phyloP scores from a whole-genome alignment of 805 yeast species.

The Metschnikowia vanudenii region DNA sequence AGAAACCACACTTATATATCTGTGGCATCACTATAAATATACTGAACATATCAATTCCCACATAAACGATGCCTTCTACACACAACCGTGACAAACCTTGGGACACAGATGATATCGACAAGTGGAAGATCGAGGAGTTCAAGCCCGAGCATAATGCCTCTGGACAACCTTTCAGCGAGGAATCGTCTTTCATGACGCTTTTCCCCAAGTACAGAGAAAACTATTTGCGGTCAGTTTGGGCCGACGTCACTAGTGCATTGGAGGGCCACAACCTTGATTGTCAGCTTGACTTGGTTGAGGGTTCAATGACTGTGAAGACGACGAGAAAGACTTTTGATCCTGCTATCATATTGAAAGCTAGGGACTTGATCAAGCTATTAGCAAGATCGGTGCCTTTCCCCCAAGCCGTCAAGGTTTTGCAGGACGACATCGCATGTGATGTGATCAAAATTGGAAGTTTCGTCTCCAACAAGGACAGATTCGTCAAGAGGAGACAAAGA shows the following conservation, averaged over 20 bases:
- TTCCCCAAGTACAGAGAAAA: constrained; percentile 96
- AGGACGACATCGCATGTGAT: constrained; percentile 93
- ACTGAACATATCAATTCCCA: background rate
- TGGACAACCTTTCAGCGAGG: constrained; percentile 91
- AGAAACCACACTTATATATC: too few relatives aligned
- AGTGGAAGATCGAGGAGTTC: constrained; percentile 89
- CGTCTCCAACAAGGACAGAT: constrained; percentile 88
- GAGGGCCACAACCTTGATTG: constrained; percentile 77
- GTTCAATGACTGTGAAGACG: constrained; percentile 95
- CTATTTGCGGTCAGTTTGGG: constrained; percentile 87
- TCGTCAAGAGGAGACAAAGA: constrained; percentile 93
- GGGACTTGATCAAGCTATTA: constrained; percentile 88
- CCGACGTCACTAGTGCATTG: constrained; percentile 81
- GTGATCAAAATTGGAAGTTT: constrained; percentile 91
- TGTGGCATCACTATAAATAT: too few relatives aligned
- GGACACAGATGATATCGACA: constrained; percentile 94
- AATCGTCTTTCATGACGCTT: constrained; percentile 88
- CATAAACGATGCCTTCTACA: constrained; percentile 72
- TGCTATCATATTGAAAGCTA: constrained; percentile 85
- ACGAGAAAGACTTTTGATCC: constrained; percentile 96
- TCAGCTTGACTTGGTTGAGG: constrained; percentile 86
- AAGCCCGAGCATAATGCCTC: constrained; percentile 84
- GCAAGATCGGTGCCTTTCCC: constrained; percentile 97
- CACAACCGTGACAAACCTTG: constrained; percentile 96
- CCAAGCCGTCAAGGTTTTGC: constrained; percentile 87